A percentile compares a stretch with the other conserved stretches of the same genome.
phyloP scores from a whole-genome alignment of 2,329 filamentous ascomycete species.

The Claviceps humidiphila region DNA sequence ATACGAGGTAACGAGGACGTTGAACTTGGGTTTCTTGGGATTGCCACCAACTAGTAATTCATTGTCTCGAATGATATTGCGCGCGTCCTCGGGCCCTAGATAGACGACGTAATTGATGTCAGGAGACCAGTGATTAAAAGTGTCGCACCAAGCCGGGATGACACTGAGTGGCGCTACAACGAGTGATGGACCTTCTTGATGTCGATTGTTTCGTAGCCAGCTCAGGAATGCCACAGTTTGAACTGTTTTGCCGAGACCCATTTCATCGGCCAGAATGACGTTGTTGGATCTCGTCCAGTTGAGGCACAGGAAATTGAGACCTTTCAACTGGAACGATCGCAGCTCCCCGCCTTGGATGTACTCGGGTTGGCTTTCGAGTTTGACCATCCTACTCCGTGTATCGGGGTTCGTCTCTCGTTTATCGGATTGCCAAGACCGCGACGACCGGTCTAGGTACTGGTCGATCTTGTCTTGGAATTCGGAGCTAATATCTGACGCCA shows the following conservation, averaged over 20 bases:
- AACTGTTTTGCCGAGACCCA: conserved; percentile 96
- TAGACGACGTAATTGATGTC: conserved; percentile 97
- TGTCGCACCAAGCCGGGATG: conserved; percentile 96
- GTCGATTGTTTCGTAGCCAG: conserved; percentile 82
- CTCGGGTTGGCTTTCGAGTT: conserved; percentile 65
- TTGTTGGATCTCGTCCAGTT: conserved; percentile 94
- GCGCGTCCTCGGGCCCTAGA: conserved; percentile 75
- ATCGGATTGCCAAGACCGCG: conserved; percentile 70
- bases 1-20: conserved; percentile 94
- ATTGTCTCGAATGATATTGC: conserved; percentile 77
- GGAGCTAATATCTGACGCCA: conserved; percentile 57
- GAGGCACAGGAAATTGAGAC: conserved; percentile 87
- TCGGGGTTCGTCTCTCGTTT: conserved; percentile 60
- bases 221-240: conserved; percentile 96
- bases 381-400: conserved; percentile 61
- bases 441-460: conserved; percentile 72
- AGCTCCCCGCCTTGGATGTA: conserved; percentile 79
- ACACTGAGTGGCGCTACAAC: conserved; percentile 96
- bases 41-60: conserved; percentile 82
- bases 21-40: conserved; percentile 82
- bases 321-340: conserved; percentile 84
- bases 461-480: conserved; percentile 85
- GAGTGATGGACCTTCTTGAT: conserved; percentile 87
- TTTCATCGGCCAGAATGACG: conserved; percentile 94
- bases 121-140: conserved; percentile 90